Evolutionary conservation across 139 green algal species (phyloP).

Genomic region (Haematococcus lacustris): DNA sequence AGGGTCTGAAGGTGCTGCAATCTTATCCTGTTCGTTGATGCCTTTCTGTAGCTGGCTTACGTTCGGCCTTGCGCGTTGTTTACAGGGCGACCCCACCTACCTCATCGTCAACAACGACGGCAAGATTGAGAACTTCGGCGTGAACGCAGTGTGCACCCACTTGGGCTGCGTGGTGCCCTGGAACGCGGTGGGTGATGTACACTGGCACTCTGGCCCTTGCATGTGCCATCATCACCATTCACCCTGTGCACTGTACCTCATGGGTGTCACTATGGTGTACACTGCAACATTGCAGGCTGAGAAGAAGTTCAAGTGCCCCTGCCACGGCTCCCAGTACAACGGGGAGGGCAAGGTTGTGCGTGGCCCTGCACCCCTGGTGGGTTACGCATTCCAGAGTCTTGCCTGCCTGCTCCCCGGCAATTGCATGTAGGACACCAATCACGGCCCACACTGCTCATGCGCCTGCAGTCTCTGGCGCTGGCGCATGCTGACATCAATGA

Average conservation of each 20-base stretch:
- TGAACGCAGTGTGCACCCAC: conserved; percentile 99
- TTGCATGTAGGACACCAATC: too few species aligned
- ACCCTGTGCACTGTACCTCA: too few species aligned
- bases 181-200: conserved; percentile 63
- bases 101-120: conserved; percentile 83
- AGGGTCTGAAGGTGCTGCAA: conserved; percentile 99
- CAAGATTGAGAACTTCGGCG: conserved; percentile 83
- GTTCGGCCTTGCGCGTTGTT: not conserved
- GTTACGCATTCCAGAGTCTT: too few species aligned
- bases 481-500: too few species aligned
- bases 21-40: too few species aligned
- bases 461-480: too few species aligned
- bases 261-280: not conserved
- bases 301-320: conserved; percentile 99
- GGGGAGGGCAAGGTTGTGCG: conserved; percentile 88
- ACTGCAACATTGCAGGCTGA: conserved; percentile 58
- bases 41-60: too few species aligned
- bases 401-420: too few species aligned
- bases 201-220: too few species aligned
- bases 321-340: conserved; percentile 99
- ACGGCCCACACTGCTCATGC: too few species aligned
- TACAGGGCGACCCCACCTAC: conserved; percentile 94
- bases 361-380: conserved; percentile 82
- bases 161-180: conserved; percentile 99
- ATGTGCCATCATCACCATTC: not conserved